Evolutionary conservation across 148 eudicot species (phyloP).

Genomic region (Rhododendron williamsianum): DNA sequence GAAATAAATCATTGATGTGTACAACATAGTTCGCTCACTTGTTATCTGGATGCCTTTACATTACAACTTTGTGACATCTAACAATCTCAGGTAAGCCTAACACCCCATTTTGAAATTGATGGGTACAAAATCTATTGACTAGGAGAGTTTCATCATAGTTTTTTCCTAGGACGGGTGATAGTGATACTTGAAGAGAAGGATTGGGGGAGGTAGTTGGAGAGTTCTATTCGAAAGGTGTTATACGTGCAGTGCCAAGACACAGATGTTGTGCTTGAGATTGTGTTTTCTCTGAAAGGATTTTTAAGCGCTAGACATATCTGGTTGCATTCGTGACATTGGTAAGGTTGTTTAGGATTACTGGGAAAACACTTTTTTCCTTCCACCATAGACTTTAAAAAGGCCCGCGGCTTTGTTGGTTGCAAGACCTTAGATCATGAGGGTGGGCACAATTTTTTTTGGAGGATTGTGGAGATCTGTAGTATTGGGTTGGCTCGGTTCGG

Average conservation of each 20-base stretch:
- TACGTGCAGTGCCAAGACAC: neutral
- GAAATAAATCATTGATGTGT: neutral
- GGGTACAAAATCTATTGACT: neutral
- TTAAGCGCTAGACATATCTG: neutral
- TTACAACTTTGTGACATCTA: neutral
- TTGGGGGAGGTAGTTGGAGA: neutral
- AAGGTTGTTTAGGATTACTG: neutral
- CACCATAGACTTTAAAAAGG: neutral
- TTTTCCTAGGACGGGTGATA: neutral
- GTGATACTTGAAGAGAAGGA: neutral
- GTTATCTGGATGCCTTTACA: neutral
- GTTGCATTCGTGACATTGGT: neutral
- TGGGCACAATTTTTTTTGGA: neutral
- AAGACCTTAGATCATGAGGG: neutral
- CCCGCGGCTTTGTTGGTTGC: neutral
- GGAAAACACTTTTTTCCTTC: neutral
- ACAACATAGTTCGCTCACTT: neutral
- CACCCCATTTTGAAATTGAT: neutral
- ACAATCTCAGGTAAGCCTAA: neutral
- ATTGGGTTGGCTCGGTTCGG: neutral
- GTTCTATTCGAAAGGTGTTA: neutral
- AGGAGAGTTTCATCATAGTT: neutral
- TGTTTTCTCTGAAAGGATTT: neutral
- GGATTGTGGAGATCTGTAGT: neutral
- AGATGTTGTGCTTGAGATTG: neutral